Conservation (phyloP, 768 basidiomycete genomes). For the Cantharellus anzutake region DNA sequence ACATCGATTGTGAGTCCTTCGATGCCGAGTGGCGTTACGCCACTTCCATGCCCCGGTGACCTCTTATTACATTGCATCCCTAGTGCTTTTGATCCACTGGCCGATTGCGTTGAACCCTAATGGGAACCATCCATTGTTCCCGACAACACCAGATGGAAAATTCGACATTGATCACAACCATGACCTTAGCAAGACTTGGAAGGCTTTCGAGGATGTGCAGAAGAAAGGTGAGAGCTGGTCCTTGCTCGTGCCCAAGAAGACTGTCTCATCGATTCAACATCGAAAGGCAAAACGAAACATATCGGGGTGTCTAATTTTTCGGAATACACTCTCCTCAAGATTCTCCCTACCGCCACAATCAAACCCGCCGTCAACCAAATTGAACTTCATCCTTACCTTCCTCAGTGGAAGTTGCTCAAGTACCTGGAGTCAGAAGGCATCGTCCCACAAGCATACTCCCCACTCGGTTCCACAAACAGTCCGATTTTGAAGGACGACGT, state of each 20-base stretch:
- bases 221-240: conserved; percentile 21
- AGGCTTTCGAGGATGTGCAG: conserved; percentile 49
- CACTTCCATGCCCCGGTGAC: neutral
- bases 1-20: conserved; percentile 34
- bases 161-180: conserved; percentile 48
- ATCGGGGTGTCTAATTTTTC: conserved; percentile 31
- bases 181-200: conserved; percentile 66
- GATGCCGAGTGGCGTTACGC: neutral
- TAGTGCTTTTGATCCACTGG: conserved; percentile 61
- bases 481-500: conserved; percentile 41
- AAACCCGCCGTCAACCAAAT: conserved; percentile 22
- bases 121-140: conserved; percentile 13
- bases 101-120: conserved; percentile 47
- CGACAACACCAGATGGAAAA: conserved; percentile 20
- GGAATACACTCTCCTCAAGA: conserved; percentile 2
- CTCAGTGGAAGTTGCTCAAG: conserved; percentile 43
- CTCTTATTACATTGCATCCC: neutral
- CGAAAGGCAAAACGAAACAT: conserved; percentile 46
- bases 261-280: neutral
- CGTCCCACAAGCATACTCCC: conserved; percentile 57
- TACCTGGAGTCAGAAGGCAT: conserved; percentile 48
- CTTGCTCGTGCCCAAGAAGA: neutral
- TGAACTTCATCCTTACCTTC: conserved; percentile 51
- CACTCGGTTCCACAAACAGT: conserved; percentile 49
- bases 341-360: conserved; percentile 2